Percentiles rank a stretch among this genome's conserved stretches.
These are phyloP conservation scores for Termitomyces sp. DNA, from an alignment of 768 basidiomycete genomes.

Conservation along the genomic window DNA sequence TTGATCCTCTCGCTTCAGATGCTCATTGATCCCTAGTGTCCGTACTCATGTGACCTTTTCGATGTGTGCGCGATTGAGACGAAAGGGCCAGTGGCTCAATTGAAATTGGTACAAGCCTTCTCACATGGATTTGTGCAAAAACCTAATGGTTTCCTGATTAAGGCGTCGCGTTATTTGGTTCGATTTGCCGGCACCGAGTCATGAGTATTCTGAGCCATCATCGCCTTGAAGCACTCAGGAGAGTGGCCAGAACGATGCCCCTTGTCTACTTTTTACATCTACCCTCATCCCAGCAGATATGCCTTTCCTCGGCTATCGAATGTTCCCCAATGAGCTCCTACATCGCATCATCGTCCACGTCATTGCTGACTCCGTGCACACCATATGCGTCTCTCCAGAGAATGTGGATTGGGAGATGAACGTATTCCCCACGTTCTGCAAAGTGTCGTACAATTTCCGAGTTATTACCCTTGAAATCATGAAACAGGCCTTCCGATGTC, in stretches of 20 bases:
- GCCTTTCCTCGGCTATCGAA: neutral
- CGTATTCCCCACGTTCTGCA: constrained; percentile 25
- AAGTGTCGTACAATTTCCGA: constrained; percentile 28
- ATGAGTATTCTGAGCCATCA: neutral
- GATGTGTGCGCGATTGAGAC: neutral
- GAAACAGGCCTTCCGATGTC: constrained; percentile 25
- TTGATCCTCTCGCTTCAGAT: neutral
- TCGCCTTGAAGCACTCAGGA: neutral
- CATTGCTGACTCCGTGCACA: constrained; percentile 27
- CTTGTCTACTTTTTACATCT: neutral
- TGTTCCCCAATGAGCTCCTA: constrained; percentile 32
- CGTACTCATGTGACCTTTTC: neutral
- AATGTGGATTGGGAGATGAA: constrained; percentile 30
- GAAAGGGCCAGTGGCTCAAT: neutral
- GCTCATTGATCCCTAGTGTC: neutral
- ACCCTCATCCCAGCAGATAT: neutral
- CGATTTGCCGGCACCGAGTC: neutral
- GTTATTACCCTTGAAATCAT: constrained; percentile 29
- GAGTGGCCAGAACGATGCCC: neutral
- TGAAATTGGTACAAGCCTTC: neutral
- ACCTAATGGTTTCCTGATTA: neutral
- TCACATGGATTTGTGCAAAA: neutral
- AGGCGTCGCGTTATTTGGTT: constrained; percentile 5
- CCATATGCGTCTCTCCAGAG: constrained; percentile 24
- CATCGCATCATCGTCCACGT: constrained; percentile 28